Conservation (phyloP, 495 filamentous ascomycete species). For the Hyaloscypha variabilis region DNA sequence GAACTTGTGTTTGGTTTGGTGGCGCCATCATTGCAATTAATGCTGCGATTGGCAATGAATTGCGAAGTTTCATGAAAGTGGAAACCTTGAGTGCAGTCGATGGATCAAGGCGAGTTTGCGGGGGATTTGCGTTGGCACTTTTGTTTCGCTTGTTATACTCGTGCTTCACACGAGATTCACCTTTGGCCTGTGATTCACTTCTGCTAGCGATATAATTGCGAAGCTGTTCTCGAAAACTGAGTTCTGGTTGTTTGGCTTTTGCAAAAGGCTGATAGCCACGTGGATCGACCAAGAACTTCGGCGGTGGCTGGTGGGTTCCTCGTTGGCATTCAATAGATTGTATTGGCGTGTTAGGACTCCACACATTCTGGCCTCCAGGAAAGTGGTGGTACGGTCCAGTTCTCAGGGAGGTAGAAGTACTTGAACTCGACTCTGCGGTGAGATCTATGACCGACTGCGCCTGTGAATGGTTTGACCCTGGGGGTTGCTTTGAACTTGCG, state of each 20-base stretch:
- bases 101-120: neutral
- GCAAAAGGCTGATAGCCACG: neutral
- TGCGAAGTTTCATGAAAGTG: neutral
- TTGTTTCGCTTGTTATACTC: neutral
- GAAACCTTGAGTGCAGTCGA: neutral
- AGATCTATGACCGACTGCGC: neutral
- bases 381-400: neutral
- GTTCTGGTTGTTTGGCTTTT: neutral
- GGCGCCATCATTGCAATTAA: neutral
- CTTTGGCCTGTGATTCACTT: no score
- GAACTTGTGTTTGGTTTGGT: neutral
- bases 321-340: neutral
- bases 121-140: neutral
- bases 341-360: neutral
- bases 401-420: neutral
- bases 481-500: neutral
- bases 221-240: neutral
- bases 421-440: neutral
- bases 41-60: neutral
- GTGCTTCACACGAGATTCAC: neutral
- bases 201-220: neutral
- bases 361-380: no score
- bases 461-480: neutral
- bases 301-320: neutral
- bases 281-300: neutral